Conservation (phyloP, 331 rosid genomes). For the Quercus tomentella region DNA sequence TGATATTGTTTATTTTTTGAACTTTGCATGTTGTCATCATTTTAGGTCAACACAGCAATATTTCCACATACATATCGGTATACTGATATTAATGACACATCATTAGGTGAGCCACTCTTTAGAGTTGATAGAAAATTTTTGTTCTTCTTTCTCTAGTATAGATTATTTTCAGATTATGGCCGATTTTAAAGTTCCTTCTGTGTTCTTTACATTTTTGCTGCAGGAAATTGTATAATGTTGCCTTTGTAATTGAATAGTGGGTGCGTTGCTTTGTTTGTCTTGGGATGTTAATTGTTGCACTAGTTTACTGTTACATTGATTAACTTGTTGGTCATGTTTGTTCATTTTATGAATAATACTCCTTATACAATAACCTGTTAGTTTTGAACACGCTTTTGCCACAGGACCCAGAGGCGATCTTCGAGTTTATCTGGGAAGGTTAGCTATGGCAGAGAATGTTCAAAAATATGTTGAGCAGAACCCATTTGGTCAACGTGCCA, state of each 20-base stretch:
- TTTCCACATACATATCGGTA: slow-evolving; percentile 62
- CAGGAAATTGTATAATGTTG: not conserved
- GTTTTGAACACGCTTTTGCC: slow-evolving; percentile 1
- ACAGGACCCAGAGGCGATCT: slow-evolving; percentile 80
- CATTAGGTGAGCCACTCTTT: slow-evolving; percentile 61
- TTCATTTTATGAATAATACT: not conserved
- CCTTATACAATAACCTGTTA: not conserved
- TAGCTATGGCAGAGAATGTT: slow-evolving; percentile 57
- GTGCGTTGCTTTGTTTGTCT: not conserved
- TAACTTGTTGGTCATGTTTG: not conserved
- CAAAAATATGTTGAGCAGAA: slow-evolving; percentile 49
- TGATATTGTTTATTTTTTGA: slow-evolving; percentile 1
- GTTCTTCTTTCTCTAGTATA: not conserved
- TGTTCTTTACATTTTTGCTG: not conserved
- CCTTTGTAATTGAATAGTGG: not conserved
- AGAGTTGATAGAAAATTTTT: not conserved
- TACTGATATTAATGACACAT: slow-evolving; percentile 34
- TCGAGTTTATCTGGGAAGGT: slow-evolving; percentile 54
- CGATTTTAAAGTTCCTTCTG: not conserved
- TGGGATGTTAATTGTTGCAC: not conserved
- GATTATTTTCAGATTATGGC: not conserved
- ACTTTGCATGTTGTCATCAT: slow-evolving; percentile 12
- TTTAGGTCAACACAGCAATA: slow-evolving; percentile 70
- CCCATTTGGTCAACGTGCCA: slow-evolving; percentile 73
- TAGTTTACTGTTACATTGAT: not conserved